Percentiles rank a stretch among this genome's conserved stretches.
These are phyloP conservation scores for Ceratocystis colombiana DNA, from an alignment of 2,329 filamentous ascomycete genomes.

Conservation along the genomic window DNA sequence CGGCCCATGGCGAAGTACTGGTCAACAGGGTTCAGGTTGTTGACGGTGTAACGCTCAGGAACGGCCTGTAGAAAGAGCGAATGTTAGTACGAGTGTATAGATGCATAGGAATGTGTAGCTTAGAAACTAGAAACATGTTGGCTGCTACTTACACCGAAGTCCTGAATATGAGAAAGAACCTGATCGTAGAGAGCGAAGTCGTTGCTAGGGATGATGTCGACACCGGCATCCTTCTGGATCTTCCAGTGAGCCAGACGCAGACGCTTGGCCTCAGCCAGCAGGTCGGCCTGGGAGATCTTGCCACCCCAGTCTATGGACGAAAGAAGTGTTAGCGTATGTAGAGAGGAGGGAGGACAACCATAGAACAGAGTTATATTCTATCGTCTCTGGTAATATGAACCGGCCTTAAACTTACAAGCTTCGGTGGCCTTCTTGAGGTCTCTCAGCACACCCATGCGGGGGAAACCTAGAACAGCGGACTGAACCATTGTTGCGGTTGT, in stretches of 20 bases:
- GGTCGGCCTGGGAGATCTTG: constrained; percentile 85
- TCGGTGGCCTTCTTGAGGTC: constrained; percentile 99
- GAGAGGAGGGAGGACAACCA: constrained; percentile 18
- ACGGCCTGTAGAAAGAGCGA: constrained; percentile 51
- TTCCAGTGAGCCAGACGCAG: constrained; percentile 97
- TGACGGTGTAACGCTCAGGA: constrained; percentile 85
- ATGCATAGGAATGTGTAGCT: not conserved
- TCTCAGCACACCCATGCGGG: constrained; percentile 95
- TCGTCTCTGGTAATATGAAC: not conserved
- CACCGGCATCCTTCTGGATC: constrained; percentile 97
- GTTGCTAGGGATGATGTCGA: constrained; percentile 97
- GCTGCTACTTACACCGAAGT: constrained; percentile 69
- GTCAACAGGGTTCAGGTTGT: constrained; percentile 79
- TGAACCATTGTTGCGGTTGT: constrained; percentile 48
- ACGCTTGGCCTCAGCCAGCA: constrained; percentile 90
- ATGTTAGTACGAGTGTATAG: constrained; percentile 19
- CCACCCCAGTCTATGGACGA: constrained; percentile 59
- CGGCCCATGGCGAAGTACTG: constrained; percentile 99
- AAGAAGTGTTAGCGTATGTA: constrained; percentile 26
- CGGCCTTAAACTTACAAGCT: constrained; percentile 53
- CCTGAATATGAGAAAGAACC: constrained; percentile 93
- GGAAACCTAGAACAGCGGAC: constrained; percentile 87
- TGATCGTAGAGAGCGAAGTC: constrained; percentile 99
- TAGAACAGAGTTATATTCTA: not conserved
- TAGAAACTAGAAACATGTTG: constrained; percentile 17